These are phyloP conservation scores for Pyrenophora tritici-repentis DNA, from an alignment of 2,329 filamentous ascomycete species.

Conservation along the genomic window DNA sequence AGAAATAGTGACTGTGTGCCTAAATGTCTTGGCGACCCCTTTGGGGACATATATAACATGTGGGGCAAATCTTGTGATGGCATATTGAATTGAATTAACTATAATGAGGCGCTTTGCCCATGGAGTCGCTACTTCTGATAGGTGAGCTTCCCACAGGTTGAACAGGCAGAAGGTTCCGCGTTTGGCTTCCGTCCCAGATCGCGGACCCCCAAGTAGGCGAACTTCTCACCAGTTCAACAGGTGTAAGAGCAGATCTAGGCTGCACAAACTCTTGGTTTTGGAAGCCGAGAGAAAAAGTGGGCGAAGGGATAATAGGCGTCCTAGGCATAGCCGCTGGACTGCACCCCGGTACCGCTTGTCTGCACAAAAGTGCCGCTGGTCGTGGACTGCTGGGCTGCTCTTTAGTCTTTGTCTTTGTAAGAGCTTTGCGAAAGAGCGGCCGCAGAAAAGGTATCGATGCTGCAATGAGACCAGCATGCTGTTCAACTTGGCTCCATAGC, in stretches of 20 bases:
- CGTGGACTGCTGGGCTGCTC: slow-evolving; percentile 23
- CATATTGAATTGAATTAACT: too few species aligned
- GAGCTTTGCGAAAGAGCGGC: slow-evolving; percentile 25
- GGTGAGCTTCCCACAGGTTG: neutral
- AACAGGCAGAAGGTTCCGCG: slow-evolving; percentile 10
- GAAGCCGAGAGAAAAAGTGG: slow-evolving; percentile 22
- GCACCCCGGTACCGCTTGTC: slow-evolving; percentile 8
- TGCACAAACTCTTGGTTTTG: slow-evolving; percentile 22
- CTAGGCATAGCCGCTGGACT: slow-evolving; percentile 12
- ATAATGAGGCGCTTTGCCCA: too few species aligned
- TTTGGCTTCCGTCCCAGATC: slow-evolving; percentile 23
- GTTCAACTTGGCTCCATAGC: slow-evolving; percentile 42
- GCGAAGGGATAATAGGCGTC: slow-evolving; percentile 33
- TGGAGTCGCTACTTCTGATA: too few species aligned
- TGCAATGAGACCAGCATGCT: slow-evolving; percentile 38
- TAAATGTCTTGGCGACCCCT: too few species aligned
- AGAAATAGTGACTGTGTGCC: too few species aligned
- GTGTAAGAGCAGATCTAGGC: slow-evolving; percentile 17
- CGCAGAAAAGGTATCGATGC: slow-evolving; percentile 42
- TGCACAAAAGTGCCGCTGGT: slow-evolving; percentile 17
- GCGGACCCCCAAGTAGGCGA: slow-evolving; percentile 12
- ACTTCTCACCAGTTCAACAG: slow-evolving; percentile 19
- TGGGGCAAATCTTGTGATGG: too few species aligned
- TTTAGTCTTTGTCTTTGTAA: slow-evolving; percentile 11
- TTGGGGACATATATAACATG: too few species aligned